phyloP scores from a whole-genome alignment of 345 rosid genomes.

The Bruguiera parviflora region DNA sequence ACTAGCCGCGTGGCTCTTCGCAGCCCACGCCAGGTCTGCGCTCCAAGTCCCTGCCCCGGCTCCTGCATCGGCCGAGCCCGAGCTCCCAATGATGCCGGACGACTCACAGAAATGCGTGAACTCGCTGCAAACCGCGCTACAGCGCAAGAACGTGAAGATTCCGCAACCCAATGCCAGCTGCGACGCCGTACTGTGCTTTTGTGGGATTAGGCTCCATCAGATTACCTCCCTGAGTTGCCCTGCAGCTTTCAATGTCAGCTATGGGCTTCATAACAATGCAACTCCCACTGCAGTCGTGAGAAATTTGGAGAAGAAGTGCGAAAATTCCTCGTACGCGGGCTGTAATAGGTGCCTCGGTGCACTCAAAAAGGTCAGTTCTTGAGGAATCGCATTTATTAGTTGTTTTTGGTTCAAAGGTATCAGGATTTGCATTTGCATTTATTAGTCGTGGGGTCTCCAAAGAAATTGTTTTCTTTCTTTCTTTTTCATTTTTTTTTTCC shows the following conservation, averaged over 20 bases:
- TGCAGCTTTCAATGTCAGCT: conserved; percentile 76
- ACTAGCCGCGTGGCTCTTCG: conserved; percentile 92
- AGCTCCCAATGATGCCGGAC: conserved; percentile 85
- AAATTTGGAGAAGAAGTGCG: conserved; percentile 84
- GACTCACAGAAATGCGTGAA: conserved; percentile 97
- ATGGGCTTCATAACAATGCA: conserved; percentile 60
- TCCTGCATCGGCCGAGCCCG: conserved; percentile 43
- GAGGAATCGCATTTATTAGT: not conserved
- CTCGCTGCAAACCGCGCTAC: conserved; percentile 72
- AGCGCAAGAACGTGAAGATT: conserved; percentile 69
- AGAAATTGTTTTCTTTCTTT: no score
- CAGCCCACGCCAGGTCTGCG: conserved; percentile 90
- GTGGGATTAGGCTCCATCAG: conserved; percentile 95
- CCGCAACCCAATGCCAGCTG: conserved; percentile 86
- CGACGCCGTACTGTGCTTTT: conserved; percentile 82
- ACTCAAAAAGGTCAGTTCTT: conserved; percentile 70
- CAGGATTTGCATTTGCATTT: conserved; percentile 17
- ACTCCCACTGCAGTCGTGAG: conserved; percentile 85
- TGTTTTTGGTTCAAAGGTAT: conserved; percentile 13
- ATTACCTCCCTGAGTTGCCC: conserved; percentile 92
- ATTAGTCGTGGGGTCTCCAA: not conserved
- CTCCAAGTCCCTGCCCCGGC: conserved; percentile 61
- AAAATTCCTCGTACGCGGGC: conserved; percentile 83
- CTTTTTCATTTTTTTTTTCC: no score
- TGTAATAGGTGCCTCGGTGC: conserved; percentile 95